phyloP scores from a whole-genome alignment of 768 basidiomycete species.

The Termitomyces sp. region DNA sequence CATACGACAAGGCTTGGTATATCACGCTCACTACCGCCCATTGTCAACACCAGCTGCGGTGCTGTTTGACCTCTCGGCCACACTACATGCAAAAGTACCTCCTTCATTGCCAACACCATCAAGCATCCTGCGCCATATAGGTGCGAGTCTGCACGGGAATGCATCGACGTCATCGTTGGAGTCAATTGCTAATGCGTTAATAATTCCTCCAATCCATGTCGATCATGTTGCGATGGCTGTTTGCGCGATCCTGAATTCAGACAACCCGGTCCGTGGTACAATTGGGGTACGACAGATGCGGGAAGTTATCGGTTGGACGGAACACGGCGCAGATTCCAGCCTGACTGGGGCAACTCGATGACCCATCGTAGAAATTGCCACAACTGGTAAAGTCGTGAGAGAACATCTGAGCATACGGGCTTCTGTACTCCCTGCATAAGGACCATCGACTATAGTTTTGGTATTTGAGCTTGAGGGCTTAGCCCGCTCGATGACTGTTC shows the following conservation, averaged over 20 bases:
- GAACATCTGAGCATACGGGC: neutral
- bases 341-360: neutral
- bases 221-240: constrained; percentile 91
- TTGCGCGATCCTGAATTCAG: constrained; percentile 51
- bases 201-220: constrained; percentile 90
- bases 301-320: constrained; percentile 63
- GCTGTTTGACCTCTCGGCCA: constrained; percentile 74
- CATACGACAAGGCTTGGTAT: constrained; percentile 79
- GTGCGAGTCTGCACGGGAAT: constrained; percentile 25
- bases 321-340: neutral
- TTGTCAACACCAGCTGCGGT: constrained; percentile 81
- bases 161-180: constrained; percentile 38
- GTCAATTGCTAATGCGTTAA: constrained; percentile 72
- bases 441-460: too few relatives aligned
- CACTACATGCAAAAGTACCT: constrained; percentile 59
- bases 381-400: neutral
- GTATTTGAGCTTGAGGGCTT: too few relatives aligned
- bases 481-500: neutral
- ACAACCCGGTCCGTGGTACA: constrained; percentile 51
- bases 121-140: constrained; percentile 49
- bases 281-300: constrained; percentile 72
- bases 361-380: neutral
- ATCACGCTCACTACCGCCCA: constrained; percentile 93
- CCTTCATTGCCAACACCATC: constrained; percentile 59
- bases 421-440: neutral